Evolutionary conservation across 2,329 filamentous ascomycete genomes (phyloP), one percentile per base, ranked within the genome.

Genomic region (Cercospora citrullina): DNA sequence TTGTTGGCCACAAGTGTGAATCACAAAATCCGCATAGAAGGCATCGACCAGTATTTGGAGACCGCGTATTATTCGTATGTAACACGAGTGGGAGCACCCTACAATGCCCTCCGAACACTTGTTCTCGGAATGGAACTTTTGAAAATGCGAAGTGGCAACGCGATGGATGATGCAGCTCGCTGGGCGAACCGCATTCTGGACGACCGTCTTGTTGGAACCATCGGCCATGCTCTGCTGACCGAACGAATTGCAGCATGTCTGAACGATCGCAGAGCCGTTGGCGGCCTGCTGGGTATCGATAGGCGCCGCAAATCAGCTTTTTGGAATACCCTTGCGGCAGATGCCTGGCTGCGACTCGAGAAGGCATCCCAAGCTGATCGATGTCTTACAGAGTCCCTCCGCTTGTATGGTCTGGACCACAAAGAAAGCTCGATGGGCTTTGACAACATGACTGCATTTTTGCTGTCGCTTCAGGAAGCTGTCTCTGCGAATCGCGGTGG

Each of bases 1-100:
- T 86, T 99, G 36, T 85, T 99, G 68, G 89, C 90, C 74, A 89
- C 92, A 0, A 87, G 91, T 68, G 86, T 86, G 10, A 89, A 88
- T 2, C 89, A 90, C 14, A 97, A 94, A 77, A 88, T 87, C 30
- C 89, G 94, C 69, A 83, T 90, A 1, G 95, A 98, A 74, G 90
- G 88, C 5, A 86, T 97, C 45, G 92, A 96, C 74, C 87, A 92
- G 73, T 92, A 95, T 86, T 86, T 99, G 12, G 94, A 98, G 75
- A 91, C 92, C 3, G 92, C 94, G 0, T 90, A 90, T 66, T 98
- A 99, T 80, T 97, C 93, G 0, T 99, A 98, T 78, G 87, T 93
- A 61, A 94, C 93, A 16, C 88, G 94, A 59, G 97, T 92, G 75
- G 89, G 87, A 58, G 87, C 90, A 28, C 88, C 92, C 0, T 94